phyloP scores from a whole-genome alignment of 225 moss, liverwort and hornwort genomes.

The Asterella californica region DNA sequence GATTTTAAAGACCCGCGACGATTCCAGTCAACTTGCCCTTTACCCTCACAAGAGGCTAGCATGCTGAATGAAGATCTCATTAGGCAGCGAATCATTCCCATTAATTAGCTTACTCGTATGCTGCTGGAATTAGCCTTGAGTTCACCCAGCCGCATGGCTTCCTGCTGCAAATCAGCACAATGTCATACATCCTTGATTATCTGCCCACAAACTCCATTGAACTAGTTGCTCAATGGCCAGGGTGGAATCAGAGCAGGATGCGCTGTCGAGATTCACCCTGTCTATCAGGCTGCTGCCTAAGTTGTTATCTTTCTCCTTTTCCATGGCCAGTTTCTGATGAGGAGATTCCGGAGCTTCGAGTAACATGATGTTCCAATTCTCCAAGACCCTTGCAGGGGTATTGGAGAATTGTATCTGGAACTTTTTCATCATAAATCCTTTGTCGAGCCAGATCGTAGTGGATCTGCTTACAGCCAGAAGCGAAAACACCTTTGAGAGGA shows the following conservation, averaged over 20 bases:
- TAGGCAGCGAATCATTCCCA: no score
- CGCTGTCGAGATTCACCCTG: constrained; percentile 56
- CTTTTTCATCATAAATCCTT: constrained; percentile 86
- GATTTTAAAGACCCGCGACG: not conserved
- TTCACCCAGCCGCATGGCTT: constrained; percentile 62
- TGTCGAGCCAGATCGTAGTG: constrained; percentile 56
- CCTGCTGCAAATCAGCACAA: constrained; percentile 69
- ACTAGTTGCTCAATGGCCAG: constrained; percentile 76
- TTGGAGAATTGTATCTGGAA: no score
- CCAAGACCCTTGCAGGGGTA: constrained; percentile 57
- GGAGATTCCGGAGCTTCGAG: constrained; percentile 19
- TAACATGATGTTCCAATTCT: constrained; percentile 61
- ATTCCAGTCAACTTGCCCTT: not conserved
- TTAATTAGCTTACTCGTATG: no score
- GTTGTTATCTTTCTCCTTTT: not conserved
- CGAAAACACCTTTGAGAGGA: not conserved
- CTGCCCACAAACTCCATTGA: constrained; percentile 60
- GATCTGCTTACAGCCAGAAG: constrained; percentile 44
- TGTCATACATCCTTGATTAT: constrained; percentile 67
- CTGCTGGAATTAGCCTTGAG: constrained; percentile 24
- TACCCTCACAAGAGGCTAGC: not conserved
- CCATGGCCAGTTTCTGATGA: constrained; percentile 17
- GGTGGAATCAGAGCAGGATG: constrained; percentile 78
- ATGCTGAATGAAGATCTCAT: not conserved
- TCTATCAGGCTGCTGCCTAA: constrained; percentile 42